Evolutionary conservation across 108 stramenopile species (phyloP).

Genomic region (Pseudonitzschia multiseries): DNA sequence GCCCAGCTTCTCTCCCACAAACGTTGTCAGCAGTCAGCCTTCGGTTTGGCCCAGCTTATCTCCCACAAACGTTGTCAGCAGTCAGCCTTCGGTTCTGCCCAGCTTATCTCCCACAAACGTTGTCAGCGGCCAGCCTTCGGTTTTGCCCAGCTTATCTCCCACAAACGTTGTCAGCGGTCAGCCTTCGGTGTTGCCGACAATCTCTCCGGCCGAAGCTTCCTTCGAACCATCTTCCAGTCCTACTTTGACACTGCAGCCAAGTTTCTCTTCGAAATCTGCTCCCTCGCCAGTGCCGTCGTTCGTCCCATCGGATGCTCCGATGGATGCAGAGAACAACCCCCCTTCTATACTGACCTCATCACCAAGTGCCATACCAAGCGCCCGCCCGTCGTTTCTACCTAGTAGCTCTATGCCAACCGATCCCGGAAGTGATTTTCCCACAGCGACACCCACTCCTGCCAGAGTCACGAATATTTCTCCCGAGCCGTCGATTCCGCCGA

Average conservation of each 20-base stretch:
- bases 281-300: no score
- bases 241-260: neutral
- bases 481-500: neutral
- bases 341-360: no score
- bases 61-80: neutral
- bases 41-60: neutral
- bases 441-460: neutral
- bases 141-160: neutral
- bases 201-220: neutral
- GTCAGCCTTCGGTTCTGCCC: neutral
- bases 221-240: neutral
- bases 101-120: neutral
- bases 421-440: neutral
- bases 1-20: neutral
- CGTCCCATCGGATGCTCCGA: neutral
- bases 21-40: neutral
- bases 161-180: neutral
- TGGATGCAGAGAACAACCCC: no score
- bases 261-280: no score
- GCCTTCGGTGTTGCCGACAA: neutral
- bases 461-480: neutral
- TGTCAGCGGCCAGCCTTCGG: neutral
- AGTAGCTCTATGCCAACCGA: no score
- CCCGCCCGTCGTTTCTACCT: no score
- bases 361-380: no score